These are phyloP conservation scores for Leccinum griseonigrum DNA, from an alignment of 1,284 basidiomycete species.

Conservation along the genomic window DNA sequence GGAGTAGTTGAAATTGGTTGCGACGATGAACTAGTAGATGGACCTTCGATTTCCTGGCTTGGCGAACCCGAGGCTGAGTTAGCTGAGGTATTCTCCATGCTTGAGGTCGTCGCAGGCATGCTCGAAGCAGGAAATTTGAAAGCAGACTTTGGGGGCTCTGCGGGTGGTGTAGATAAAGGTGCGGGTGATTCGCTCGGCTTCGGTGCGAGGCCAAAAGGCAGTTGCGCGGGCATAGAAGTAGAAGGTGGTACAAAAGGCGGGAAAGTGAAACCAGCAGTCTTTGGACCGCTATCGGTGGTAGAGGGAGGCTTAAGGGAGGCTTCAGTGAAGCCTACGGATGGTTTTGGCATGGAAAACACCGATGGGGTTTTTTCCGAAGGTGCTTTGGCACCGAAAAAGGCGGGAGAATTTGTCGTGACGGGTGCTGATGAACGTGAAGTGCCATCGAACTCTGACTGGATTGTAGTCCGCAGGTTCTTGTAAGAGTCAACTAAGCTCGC, in stretches of 20 bases:
- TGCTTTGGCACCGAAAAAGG: slow-evolving; percentile 9
- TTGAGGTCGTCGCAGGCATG: slow-evolving; percentile 5
- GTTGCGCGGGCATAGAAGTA: slow-evolving; percentile 11
- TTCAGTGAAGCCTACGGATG: slow-evolving; percentile 24
- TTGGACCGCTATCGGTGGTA: slow-evolving; percentile 17
- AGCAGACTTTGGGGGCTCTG: slow-evolving; percentile 22
- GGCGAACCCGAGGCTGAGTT: slow-evolving; percentile 6
- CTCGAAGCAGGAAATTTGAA: slow-evolving; percentile 16
- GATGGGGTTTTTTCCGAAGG: slow-evolving; percentile 23
- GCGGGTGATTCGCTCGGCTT: slow-evolving; percentile 22
- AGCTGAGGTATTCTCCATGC: slow-evolving; percentile 4
- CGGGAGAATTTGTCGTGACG: slow-evolving; percentile 10
- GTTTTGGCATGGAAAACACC: slow-evolving; percentile 41
- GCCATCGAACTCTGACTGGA: slow-evolving; percentile 57
- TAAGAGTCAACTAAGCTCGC: slow-evolving; percentile 64
- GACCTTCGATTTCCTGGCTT: slow-evolving; percentile 10
- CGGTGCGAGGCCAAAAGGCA: slow-evolving; percentile 16
- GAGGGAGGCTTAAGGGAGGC: slow-evolving; percentile 6
- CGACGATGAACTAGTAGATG: slow-evolving; percentile 4
- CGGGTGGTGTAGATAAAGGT: slow-evolving; percentile 7
- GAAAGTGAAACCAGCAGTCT: slow-evolving; percentile 21
- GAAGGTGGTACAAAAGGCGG: slow-evolving; percentile 24
- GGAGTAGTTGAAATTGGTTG: slow-evolving; percentile 14
- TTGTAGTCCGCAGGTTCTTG: slow-evolving; percentile 52
- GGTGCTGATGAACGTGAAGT: slow-evolving; percentile 13